Base-by-base conservation (phyloP, 768 basidiomycete species). In the button mushroom (Agaricus bisporus) region DNA sequence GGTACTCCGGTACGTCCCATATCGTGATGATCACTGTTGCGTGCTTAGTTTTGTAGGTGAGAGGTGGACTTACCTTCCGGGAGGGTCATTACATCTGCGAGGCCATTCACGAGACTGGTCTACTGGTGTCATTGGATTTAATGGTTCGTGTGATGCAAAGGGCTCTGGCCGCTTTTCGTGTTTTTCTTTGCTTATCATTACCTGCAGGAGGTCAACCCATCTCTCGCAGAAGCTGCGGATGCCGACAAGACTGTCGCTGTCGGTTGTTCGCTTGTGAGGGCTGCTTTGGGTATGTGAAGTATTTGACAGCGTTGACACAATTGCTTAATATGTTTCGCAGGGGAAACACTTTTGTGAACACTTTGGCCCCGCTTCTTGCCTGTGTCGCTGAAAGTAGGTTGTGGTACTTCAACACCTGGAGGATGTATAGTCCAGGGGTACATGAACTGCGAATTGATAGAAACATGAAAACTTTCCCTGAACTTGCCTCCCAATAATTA, bases 1-100 rank as follows among this genome's bases (percentile, higher is more conserved):
- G 93, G 92, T 17, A 95, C 92, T 42, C 92, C 92, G 22, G 92
- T 91, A 57, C 65, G 81, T 14, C 54, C 12, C 36, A 29, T 3
- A n/a, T 15, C 18, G 36, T 37, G 9, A 20, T 22, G 14, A 35
- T 36, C 15, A 45, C 28, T 15, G 28, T 36, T 10, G 17, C 41
- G 49, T 44, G 49, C 48, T 35, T 35, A 41, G 45, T 58, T 58
- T 56, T 44, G 47, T 54, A 88, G 82, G 91, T 95, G 20, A 87
- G 95, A 61, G 97, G 97, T 2, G 97, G 97, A 10, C 72, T 99
- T 57, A 94, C 91, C 18, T 99, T 98, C 74, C 76, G 97, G 59
- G 97, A 99, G 66, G 95, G 95, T n/a, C 97, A 98, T 70, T 98
- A 95, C 67, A 94, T 95, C 62, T 93, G 90, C 59, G 94, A 98